Evolutionary conservation across 2,329 filamentous ascomycete genomes (phyloP).

Genomic region (Paraphaeosphaeria minitans): DNA sequence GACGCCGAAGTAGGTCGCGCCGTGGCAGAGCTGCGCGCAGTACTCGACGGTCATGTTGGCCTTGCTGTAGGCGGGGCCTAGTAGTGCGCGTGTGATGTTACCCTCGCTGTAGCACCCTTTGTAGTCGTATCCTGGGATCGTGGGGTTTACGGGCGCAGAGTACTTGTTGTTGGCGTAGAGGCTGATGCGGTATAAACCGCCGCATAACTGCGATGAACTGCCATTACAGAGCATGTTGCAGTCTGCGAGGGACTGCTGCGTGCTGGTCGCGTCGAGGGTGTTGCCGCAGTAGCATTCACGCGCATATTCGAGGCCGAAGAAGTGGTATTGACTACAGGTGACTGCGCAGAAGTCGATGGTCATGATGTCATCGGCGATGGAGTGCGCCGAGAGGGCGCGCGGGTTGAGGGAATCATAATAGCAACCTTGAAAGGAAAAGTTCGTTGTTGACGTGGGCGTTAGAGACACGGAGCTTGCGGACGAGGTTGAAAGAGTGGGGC

Average conservation of each 20-base stretch:
- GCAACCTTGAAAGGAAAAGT: constrained; percentile 29
- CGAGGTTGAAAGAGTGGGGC: neutral
- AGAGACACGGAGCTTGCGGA: constrained; percentile 13
- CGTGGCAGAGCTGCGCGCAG: constrained; percentile 36
- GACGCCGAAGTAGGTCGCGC: constrained; percentile 46
- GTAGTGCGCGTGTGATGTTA: constrained; percentile 23
- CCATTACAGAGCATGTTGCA: constrained; percentile 32
- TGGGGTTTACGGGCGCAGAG: constrained; percentile 25
- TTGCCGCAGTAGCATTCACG: constrained; percentile 30
- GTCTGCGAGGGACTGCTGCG: constrained; percentile 18
- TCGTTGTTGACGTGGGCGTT: neutral
- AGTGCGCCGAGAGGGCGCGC: constrained; percentile 23
- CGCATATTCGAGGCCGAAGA: constrained; percentile 30
- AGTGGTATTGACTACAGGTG: constrained; percentile 27
- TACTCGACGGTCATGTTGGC: constrained; percentile 44
- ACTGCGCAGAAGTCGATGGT: constrained; percentile 29
- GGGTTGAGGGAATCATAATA: constrained; percentile 22
- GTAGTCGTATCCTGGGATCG: constrained; percentile 29
- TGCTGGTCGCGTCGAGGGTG: constrained; percentile 18
- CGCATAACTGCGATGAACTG: constrained; percentile 23
- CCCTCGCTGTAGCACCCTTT: constrained; percentile 51
- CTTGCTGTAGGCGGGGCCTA: constrained; percentile 44
- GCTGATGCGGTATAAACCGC: constrained; percentile 30
- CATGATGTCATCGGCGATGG: constrained; percentile 20
- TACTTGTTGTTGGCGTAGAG: constrained; percentile 46